These are phyloP conservation scores for Pichia ethanolica DNA, from an alignment of 805 yeast species.

Conservation along the genomic window DNA sequence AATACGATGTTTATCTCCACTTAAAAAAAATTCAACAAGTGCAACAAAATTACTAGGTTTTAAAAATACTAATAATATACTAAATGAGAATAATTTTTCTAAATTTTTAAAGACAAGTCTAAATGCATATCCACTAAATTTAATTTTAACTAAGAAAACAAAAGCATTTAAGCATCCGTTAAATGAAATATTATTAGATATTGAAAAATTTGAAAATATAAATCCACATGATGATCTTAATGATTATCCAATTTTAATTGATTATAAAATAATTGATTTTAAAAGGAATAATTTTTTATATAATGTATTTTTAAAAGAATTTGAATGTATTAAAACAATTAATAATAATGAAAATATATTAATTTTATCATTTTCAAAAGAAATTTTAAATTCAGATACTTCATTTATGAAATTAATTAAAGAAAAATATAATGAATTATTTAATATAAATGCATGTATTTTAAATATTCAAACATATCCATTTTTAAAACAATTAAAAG, in stretches of 20 bases:
- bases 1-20: not conserved
- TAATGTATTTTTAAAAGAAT: not conserved
- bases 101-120: not conserved
- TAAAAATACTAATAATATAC: too few species aligned
- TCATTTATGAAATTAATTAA: conserved; percentile 2
- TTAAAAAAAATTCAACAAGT: not conserved
- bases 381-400: conserved; percentile 1
- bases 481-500: conserved; percentile 10
- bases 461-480: conserved; percentile 22
- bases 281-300: not conserved
- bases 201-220: not conserved
- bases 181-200: not conserved
- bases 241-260: not conserved
- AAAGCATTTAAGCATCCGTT: not conserved
- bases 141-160: not conserved
- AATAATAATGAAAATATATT: not conserved
- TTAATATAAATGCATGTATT: conserved; percentile 14
- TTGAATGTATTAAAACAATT: not conserved
- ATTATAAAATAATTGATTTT: conserved; percentile 5
- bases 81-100: not conserved
- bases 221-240: conserved; percentile 2
- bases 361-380: conserved; percentile 7
- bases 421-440: conserved; percentile 2
- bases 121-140: not conserved
- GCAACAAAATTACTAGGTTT: not conserved